Evolutionary conservation across 2,329 filamentous ascomycete genomes (phyloP), one percentile per base, ranked within the genome.

Genomic region (Aspergillus jensenii): DNA sequence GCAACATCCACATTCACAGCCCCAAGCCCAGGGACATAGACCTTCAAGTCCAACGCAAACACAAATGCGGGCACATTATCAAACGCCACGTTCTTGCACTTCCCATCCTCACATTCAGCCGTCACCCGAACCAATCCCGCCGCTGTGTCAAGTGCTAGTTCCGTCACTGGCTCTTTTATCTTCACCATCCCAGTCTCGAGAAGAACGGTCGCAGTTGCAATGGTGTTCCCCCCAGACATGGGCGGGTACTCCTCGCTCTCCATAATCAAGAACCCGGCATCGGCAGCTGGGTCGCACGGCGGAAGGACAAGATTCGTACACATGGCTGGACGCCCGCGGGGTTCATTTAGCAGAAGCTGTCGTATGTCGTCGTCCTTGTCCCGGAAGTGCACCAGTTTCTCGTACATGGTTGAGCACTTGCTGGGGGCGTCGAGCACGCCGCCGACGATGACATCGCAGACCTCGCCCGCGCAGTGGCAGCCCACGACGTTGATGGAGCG

Each of bases 401-500:
- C 77, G 60, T 74, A 79, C 79, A 82, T 81, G 17, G 75, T 79
- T 21, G 73, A 73, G 17, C 52, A 50, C 3, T 31, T 31, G 27
- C 71, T 52, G 1, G 62, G 56, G 1, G 62, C 74, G 17, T 82
- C 76, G 1, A 77, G 68, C 3, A 82, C 76, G 14, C 79, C 81
- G 17, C 78, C 77, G 8, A 77, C 70, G 37, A 82, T 74, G 9
- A 82, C 79, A 62, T 82, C 79, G 56, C 80, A 76, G 0, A 80
- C 75, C 65, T 78, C 73, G 12, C 68, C 69, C 35, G 62, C 69
- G 19, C 62, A 64, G 46, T 68, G 63, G 55, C 53, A 58, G 47
- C 59, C 64, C 4, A 64, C 61, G 0, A 61, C 47, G 33, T 41
- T 59, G 4, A 66, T 58, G 19, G 55, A 47, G 8, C 27, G 27